A percentile compares a stretch with the other conserved stretches of the same genome.
Conservation (phyloP, 2,329 filamentous ascomycete species). For the Neurospora sp. region DNA sequence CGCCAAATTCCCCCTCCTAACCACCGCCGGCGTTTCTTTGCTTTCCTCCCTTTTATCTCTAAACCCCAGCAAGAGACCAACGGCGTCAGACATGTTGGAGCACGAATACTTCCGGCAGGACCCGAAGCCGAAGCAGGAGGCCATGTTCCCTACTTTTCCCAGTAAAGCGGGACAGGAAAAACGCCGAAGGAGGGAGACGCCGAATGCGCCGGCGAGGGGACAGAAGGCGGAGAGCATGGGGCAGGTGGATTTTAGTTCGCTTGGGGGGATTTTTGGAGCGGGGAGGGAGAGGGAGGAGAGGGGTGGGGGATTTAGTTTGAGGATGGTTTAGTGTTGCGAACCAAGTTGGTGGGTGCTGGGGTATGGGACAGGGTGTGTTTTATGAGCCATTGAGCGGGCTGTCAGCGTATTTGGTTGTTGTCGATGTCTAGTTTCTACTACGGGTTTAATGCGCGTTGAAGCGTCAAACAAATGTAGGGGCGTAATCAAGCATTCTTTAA, state of each 20-base stretch:
- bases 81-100: slow-evolving; percentile 61
- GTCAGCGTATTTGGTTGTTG: neutral
- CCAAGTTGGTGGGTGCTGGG: neutral
- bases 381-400: neutral
- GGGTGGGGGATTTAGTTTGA: slow-evolving; percentile 56
- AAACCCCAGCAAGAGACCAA: slow-evolving; percentile 53
- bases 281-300: slow-evolving; percentile 54
- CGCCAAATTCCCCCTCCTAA: slow-evolving; percentile 72
- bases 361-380: neutral
- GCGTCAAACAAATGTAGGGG: too few relatives aligned
- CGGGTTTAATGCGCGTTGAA: neutral
- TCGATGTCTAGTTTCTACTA: neutral
- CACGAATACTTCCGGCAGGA: slow-evolving; percentile 85
- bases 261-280: slow-evolving; percentile 45
- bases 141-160: slow-evolving; percentile 94
- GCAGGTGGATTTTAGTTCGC: slow-evolving; percentile 53
- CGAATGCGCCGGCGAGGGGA: slow-evolving; percentile 69
- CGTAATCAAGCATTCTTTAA: too few relatives aligned
- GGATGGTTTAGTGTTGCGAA: slow-evolving; percentile 38
- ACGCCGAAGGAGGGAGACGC: slow-evolving; percentile 60
- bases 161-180: slow-evolving; percentile 90
- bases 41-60: slow-evolving; percentile 62
- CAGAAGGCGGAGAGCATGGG: slow-evolving; percentile 47
- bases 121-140: slow-evolving; percentile 78
- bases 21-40: slow-evolving; percentile 60